These are phyloP conservation scores for Trichoderma asperelloides DNA, from an alignment of 495 filamentous ascomycete species.

Conservation along the genomic window DNA sequence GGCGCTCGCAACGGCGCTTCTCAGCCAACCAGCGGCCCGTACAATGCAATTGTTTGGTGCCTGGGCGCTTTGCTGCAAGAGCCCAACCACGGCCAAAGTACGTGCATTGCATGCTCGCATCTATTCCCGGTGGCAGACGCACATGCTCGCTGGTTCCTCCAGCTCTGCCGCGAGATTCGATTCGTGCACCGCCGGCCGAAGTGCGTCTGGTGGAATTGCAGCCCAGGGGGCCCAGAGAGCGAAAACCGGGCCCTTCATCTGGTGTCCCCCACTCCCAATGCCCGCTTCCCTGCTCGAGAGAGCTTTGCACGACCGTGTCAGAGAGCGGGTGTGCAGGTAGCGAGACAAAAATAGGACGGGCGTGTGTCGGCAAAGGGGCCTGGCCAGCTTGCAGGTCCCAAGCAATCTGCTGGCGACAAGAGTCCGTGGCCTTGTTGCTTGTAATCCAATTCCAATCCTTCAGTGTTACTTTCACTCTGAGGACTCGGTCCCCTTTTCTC, in stretches of 20 bases:
- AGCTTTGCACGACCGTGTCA: not conserved
- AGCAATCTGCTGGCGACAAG: not conserved
- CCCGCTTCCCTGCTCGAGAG: not conserved
- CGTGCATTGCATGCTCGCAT: not conserved
- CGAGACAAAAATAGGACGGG: constrained; percentile 2
- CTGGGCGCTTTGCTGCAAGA: constrained; percentile 3
- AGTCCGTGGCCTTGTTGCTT: not conserved
- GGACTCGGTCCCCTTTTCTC: not conserved
- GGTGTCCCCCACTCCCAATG: not conserved
- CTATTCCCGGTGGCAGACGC: not conserved
- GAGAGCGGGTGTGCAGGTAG: not conserved
- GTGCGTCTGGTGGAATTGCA: not conserved
- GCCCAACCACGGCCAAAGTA: constrained; percentile 1
- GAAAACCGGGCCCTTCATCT: constrained; percentile 5
- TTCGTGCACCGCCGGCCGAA: too few species aligned
- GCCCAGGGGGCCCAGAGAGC: not conserved
- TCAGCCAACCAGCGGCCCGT: not conserved
- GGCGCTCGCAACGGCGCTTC: not conserved
- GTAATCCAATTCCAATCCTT: not conserved
- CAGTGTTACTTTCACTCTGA: not conserved
- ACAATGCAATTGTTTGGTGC: not conserved
- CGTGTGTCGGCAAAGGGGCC: constrained; percentile 1
- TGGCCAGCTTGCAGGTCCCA: not conserved
- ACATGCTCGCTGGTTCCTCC: too few species aligned
- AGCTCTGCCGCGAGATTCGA: too few species aligned